These are phyloP conservation scores for Yamadazyma scolyti DNA, from an alignment of 805 yeast genomes.

Conservation along the genomic window DNA sequence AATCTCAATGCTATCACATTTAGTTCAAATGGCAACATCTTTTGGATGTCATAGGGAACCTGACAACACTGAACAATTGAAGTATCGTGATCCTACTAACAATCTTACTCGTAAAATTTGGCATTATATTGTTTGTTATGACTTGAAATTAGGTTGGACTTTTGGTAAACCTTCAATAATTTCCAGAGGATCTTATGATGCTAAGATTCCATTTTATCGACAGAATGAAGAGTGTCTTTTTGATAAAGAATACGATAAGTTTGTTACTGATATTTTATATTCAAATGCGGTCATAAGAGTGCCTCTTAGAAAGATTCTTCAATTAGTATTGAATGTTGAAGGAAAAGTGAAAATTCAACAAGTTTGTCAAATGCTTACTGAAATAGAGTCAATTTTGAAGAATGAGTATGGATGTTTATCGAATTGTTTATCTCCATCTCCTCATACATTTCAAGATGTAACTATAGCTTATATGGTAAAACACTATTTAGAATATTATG, in stretches of 20 bases:
- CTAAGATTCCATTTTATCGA: conserved; percentile 43
- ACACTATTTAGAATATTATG: conserved; percentile 21
- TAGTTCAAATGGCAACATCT: conserved; percentile 37
- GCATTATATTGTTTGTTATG: conserved; percentile 47
- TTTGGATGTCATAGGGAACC: conserved; percentile 43
- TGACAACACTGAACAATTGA: conserved; percentile 21
- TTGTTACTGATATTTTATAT: conserved; percentile 29
- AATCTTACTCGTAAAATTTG: conserved; percentile 58
- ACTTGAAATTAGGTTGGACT: conserved; percentile 41
- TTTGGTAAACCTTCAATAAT: conserved; percentile 47
- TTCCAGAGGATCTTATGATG: conserved; percentile 43
- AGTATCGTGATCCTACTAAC: conserved; percentile 23
- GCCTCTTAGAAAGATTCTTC: conserved; percentile 29
- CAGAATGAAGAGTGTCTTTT: conserved; percentile 33
- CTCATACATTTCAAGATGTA: conserved; percentile 6
- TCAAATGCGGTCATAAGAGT: conserved; percentile 25
- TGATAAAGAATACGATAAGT: conserved; percentile 40
- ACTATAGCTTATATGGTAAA: conserved; percentile 18
- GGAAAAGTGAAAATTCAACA: conserved; percentile 33
- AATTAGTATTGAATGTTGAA: conserved; percentile 37
- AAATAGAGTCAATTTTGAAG: conserved; percentile 31
- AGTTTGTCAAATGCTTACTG: conserved; percentile 29
- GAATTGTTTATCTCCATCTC: conserved; percentile 15
- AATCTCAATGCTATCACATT: conserved; percentile 20
- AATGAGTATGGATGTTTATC: conserved; percentile 25